Base-by-base conservation (phyloP, 2,329 filamentous ascomycete genomes). In the Periglandula ipomoeae region DNA sequence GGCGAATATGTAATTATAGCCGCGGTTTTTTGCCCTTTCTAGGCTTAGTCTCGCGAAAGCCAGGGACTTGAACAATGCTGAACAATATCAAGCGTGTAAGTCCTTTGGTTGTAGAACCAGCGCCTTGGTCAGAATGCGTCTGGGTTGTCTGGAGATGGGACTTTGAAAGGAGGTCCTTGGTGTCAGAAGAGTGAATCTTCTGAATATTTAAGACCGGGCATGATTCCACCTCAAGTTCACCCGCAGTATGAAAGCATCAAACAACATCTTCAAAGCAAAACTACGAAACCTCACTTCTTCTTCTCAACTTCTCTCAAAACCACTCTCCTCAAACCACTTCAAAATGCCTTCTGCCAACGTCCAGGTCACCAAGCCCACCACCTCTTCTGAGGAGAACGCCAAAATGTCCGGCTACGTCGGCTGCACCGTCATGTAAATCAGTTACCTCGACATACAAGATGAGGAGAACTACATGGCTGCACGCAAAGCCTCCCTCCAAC, bases 391-490 rank as follows among this genome's bases (percentile, higher is more conserved):
- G 5, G 24, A 46, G 17, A 38, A 26, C 8, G 17, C 24, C 10
- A 6, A 19, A 13, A 40, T 39, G 5, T 35, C 23, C 26, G 17
- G 42, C 47, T 49, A 49, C 37, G 4, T 26, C 7, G 59, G 61
- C 47, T 67, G 65, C 54, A 56, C 52, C 26, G 48, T 67, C 57
- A 66, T 67, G 65, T 68, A 65, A 63, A 58, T 27, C 22, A 5
- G 3, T 19, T 24, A 10, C 26, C 22, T 24, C 43, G n/a, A 26
- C 20, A 6, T 17, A 26, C 20, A 19, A 13, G 3, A 9, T 10
- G 5, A 26, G 9, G 20, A 45, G 20, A 13, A 45, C n/a, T 8
- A 22, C 8, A 10, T 8, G 34, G 15, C 32, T 9, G 5, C 22
- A 24, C 5, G 17, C 22, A 19, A 30, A 3, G 9, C 15, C 43